Base-by-base conservation (phyloP, 140 eudicot species). In the Bidens hawaiensis region DNA sequence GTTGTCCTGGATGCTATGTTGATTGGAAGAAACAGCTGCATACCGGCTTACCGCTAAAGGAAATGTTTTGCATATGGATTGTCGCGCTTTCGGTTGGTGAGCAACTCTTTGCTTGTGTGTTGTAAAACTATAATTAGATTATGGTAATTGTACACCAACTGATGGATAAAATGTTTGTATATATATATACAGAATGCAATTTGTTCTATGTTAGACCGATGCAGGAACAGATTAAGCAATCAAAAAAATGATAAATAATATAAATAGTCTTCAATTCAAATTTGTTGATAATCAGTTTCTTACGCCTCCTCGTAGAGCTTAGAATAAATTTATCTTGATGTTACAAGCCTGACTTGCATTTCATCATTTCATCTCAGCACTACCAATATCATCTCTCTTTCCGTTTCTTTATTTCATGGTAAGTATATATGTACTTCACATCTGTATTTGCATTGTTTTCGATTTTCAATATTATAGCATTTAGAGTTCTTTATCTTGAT, bases 1-100 rank as follows among this genome's bases (percentile, higher is more conserved):
- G 57, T 6, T 86, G 97, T 67, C 84, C 97, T 0, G 97, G 97
- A 4, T 89, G 97, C 72, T 38, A 62, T 46, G 68, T 89, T 46
- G 94, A 89, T 30, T 67, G 19, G 67, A 48, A 17, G 4, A 85
- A 79, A 64, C 75, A 64, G 51, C 13, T 62, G 51, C 73, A 79
- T 3, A 48, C 69, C 23, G 89, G 89, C 22, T 36, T 81, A 12
- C 97, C 97, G 10, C 46, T 77, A 41, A 78, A 68, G 72, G 76
- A 83, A 74, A 68, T 81, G 41, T 16, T 83, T 21, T 55, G 13
- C 22, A 64, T 85, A 26, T 89, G 95, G 97, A 53, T 71, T 56
- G 68, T 84, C 23, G 79, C 69, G 47, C 81, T 88, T 14, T 69
- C 73, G 25, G 59, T 72, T 52, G 82, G 96, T n/a, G n/a, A n/a